Percentiles rank a stretch among this genome's conserved stretches.
phyloP scores from a whole-genome alignment of 2,329 filamentous ascomycete species.

The Nothophaeocryptopus gaeumannii region DNA sequence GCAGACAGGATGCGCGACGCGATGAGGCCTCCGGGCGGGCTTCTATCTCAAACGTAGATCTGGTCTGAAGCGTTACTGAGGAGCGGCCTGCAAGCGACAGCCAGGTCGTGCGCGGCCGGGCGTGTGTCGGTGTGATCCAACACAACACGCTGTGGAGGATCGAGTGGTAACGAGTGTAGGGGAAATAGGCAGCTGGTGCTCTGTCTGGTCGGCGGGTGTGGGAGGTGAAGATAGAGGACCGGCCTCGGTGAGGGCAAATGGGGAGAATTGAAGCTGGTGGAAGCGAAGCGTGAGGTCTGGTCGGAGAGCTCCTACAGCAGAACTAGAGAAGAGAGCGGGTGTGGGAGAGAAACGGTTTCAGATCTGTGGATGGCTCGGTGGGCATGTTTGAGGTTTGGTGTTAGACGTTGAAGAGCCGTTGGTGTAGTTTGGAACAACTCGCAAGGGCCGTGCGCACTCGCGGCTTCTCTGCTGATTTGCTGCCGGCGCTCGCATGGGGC shows the following conservation, averaged over 20 bases:
- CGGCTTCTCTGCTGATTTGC: too few relatives aligned
- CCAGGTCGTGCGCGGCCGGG: conserved; percentile 20
- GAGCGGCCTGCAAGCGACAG: conserved; percentile 19
- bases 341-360: background rate
- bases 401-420: too few relatives aligned
- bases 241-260: conserved; percentile 21
- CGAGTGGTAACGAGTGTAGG: conserved; percentile 14
- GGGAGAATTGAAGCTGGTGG: conserved; percentile 6
- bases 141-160: background rate
- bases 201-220: conserved; percentile 12
- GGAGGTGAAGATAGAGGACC: conserved; percentile 15
- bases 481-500: too few relatives aligned
- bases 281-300: conserved; percentile 10
- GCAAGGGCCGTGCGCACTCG: too few relatives aligned
- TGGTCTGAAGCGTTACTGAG: conserved; percentile 4
- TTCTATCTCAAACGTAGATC: conserved; percentile 15
- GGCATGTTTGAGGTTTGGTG: too few relatives aligned
- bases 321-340: too few relatives aligned
- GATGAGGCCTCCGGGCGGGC: background rate
- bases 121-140: conserved; percentile 1
- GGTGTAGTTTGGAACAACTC: too few relatives aligned
- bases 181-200: conserved; percentile 7
- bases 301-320: background rate
- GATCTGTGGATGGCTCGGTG: too few relatives aligned
- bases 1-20: conserved; percentile 2